A percentile compares a stretch with the other conserved stretches of the same genome.
Conservation (phyloP, 352 stramenopile genomes). For the Phytophthora pinifolia region DNA sequence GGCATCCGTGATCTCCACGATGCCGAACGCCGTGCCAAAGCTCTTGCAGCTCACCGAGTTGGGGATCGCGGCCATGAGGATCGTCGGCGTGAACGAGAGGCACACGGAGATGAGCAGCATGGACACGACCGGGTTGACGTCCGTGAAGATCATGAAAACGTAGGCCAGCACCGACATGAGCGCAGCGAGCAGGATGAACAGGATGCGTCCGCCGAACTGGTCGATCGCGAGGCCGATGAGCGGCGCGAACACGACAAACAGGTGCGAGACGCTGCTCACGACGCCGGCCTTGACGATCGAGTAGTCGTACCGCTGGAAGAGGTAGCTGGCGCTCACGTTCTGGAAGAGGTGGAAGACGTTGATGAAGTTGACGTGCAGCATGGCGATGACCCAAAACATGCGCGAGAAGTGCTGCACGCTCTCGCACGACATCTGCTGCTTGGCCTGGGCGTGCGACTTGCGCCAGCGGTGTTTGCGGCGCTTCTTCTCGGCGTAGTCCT, state of each 20-base stretch:
- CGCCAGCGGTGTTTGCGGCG: slow-evolving; percentile 47
- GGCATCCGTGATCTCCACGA: slow-evolving; percentile 85
- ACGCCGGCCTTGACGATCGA: slow-evolving; percentile 86
- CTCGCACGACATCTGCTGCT: slow-evolving; percentile 56
- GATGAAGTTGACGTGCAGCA: slow-evolving; percentile 89
- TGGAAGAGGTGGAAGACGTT: slow-evolving; percentile 93
- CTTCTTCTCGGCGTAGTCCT: slow-evolving; percentile 69
- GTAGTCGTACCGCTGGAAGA: slow-evolving; percentile 87
- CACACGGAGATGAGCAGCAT: slow-evolving; percentile 89
- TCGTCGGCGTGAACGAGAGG: slow-evolving; percentile 85
- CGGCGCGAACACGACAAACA: slow-evolving; percentile 85
- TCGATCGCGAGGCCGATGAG: slow-evolving; percentile 89
- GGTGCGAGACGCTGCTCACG: slow-evolving; percentile 76
- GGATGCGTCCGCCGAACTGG: slow-evolving; percentile 84
- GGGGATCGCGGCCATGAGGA: slow-evolving; percentile 86
- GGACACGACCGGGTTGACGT: slow-evolving; percentile 70
- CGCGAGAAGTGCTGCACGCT: slow-evolving; percentile 71
- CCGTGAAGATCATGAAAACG: slow-evolving; percentile 83
- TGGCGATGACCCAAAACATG: slow-evolving; percentile 87
- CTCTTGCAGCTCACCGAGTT: slow-evolving; percentile 71
- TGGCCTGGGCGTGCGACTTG: slow-evolving; percentile 33
- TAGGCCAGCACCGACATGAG: slow-evolving; percentile 81
- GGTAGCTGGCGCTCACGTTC: slow-evolving; percentile 87
- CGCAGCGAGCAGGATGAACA: slow-evolving; percentile 73
- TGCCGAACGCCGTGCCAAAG: slow-evolving; percentile 86